A percentile compares a stretch with the other conserved stretches of the same genome.
These are phyloP conservation scores for Ambispora gerdemannii DNA, from an alignment of 192 early-diverging fungal genomes.

Conservation along the genomic window DNA sequence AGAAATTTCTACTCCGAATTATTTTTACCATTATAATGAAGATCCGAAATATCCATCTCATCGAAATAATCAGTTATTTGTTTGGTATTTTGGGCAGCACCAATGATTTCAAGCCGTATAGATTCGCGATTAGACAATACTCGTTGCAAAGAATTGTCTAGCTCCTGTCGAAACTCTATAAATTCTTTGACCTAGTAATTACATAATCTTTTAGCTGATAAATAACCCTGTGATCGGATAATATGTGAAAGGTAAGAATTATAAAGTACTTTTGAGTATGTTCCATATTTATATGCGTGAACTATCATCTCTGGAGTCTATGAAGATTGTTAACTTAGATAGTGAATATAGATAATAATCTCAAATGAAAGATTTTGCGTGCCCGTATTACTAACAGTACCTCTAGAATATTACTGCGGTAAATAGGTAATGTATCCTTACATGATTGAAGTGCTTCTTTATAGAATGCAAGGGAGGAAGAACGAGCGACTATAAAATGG, in stretches of 20 bases:
- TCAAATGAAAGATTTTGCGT: no score
- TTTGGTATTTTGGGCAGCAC: conserved; percentile 46
- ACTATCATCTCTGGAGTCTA: conserved; percentile 86
- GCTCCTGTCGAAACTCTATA: conserved; percentile 69
- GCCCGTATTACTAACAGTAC: neutral
- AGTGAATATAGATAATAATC: neutral
- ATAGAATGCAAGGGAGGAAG: conserved; percentile 49
- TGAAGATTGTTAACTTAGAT: neutral
- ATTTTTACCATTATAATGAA: conserved; percentile 54
- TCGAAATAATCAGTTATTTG: conserved; percentile 51
- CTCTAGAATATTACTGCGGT: conserved; percentile 16
- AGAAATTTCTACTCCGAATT: conserved; percentile 21
- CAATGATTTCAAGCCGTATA: conserved; percentile 60
- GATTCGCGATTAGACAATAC: conserved; percentile 63
- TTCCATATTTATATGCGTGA: conserved; percentile 76
- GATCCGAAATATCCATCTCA: conserved; percentile 50
- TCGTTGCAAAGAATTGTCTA: conserved; percentile 73
- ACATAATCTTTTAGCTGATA: no score
- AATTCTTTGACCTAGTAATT: conserved; percentile 76
- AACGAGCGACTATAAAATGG: conserved; percentile 65
- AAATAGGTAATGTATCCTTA: conserved; percentile 57
- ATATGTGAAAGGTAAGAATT: no score
- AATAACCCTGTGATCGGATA: no score
- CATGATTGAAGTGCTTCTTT: conserved; percentile 52
- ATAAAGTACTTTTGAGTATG: conserved; percentile 78